Evolutionary conservation across 2,329 filamentous ascomycete species (phyloP), one percentile per base, ranked within the genome.

Genomic region (Fusarium veterinarium): DNA sequence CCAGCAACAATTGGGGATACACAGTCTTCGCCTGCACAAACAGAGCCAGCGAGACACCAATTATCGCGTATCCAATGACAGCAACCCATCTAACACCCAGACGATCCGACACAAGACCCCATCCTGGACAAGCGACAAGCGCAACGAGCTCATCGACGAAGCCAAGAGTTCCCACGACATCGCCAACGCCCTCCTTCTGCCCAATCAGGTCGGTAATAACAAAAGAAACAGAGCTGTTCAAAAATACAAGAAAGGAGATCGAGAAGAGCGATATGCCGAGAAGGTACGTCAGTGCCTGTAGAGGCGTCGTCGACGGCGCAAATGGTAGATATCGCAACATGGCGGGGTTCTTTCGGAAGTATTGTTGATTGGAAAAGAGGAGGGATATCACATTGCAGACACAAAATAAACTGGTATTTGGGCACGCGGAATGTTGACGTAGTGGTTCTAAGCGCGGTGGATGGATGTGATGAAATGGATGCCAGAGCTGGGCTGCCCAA

Each of bases 191-290:
- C 70, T 90, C 82, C 78, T 92, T 91, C 76, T 92, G 87, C 67
- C 92, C 93, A 75, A 97, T 91, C 69, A 94, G 88, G 81, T 95
- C 92, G 68, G 93, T 95, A 68, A 97, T 91, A 66, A 96, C 92
- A 82, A 96, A 97, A 61, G 92, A 94, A 67, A 96, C 87, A 79
- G 91, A 92, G 84, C 91, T 93, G 85, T 96, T 96, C 71, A 97
- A 89, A 83, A 97, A 97, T 77, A 97, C 94, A 73, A 97, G 91
- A 84, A 96, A 96, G 60, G 92, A 92, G 78, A 97, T 96, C 81
- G 91, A 94, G 85, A 95, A 95, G 76, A 97, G 90, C 68, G 92
- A 93, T 78, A 96, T 92, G 79, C 91, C 92, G 72, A 95, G 87
- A 40, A 97, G 90, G 81, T 97, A 97, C 35, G 93, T 92, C 64